Evolutionary conservation across 176 grass and related monocot genomes (phyloP).

Genomic region (Musa troglodytarum): DNA sequence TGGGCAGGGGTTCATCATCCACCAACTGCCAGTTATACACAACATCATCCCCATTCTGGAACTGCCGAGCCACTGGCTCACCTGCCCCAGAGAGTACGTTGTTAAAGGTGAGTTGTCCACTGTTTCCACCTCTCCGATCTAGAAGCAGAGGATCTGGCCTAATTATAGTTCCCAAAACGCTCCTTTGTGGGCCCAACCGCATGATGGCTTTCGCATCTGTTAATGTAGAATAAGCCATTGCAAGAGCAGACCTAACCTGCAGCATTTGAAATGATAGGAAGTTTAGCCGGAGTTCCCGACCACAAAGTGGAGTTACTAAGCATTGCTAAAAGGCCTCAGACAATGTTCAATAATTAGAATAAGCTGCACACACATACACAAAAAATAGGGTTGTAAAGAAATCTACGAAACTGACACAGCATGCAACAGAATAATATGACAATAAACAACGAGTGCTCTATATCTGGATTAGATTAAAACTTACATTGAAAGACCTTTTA

Average conservation of each 20-base stretch:
- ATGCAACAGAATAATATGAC: too few species aligned
- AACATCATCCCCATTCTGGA: constrained; percentile 41
- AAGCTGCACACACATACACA: too few species aligned
- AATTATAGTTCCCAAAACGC: constrained; percentile 82
- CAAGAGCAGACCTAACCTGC: constrained; percentile 95
- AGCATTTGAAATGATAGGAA: constrained; percentile 6
- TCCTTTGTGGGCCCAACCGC: constrained; percentile 53
- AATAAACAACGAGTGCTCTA: too few species aligned
- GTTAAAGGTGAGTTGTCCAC: constrained; percentile 22
- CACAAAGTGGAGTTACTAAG: constrained; percentile 1
- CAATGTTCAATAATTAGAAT: background rate
- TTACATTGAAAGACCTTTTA: too few species aligned
- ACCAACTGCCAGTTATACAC: constrained; percentile 81
- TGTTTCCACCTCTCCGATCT: constrained; percentile 73
- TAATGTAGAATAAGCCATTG: constrained; percentile 64
- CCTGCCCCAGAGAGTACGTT: constrained; percentile 46
- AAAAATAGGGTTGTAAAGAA: too few species aligned
- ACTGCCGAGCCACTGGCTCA: constrained; percentile 37
- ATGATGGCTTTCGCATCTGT: constrained; percentile 60
- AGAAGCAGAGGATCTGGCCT: constrained; percentile 72
- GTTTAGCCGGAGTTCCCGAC: background rate
- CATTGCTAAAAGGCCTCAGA: background rate
- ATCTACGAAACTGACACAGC: too few species aligned
- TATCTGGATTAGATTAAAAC: too few species aligned
- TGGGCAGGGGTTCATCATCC: constrained; percentile 84